Evolutionary conservation across 352 stramenopile genomes (phyloP), one percentile per base, ranked within the genome.

Genomic region (Phytophthora agathidicida): DNA sequence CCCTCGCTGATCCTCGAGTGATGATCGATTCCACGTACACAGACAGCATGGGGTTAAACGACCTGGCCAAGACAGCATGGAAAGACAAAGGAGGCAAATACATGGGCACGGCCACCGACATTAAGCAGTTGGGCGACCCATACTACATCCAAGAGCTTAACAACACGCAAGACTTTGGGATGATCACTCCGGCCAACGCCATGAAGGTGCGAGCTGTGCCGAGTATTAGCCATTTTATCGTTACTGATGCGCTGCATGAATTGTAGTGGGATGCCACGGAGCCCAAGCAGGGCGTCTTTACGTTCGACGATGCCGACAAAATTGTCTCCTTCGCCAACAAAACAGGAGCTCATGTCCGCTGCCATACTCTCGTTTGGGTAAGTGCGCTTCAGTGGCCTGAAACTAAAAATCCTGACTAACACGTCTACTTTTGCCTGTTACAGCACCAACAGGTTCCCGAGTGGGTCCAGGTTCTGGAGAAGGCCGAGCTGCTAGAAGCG

Each of bases 21-120:
- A 71, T 71, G 62, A 62, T 68, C 45, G 49, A 60, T 36, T 68
- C 66, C 20, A 75, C 46, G 7, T 75, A 75, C 45, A 75, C 61
- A 1, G 52, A 45, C 3, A 31, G 28, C 0, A 36, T 69, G n/a
- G 67, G 67, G 0, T 31, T 75, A 13, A 54, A 75, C 43, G 62
- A 72, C 30, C 35, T 72, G 28, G 67, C 57, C 14, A 72, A 62
- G 43, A 35, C 31, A 10, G 56, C 56, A 6, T 64, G 38, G 33
- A 26, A 66, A 31, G 19, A 56, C n/a, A 48, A 30, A 14, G 55
- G 49, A 17, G 53, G 60, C 13, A 75, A 75, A 43, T 76, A 73
- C 54, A 69, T 76, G 46, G 67, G 67, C 43, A 76, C 68, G 13
- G 62, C 68, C 17, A 67, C 51, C 3, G 53, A 67, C 44, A 36